Percentiles rank a stretch among this genome's conserved stretches.
phyloP scores from a whole-genome alignment of 2,329 filamentous ascomycete genomes.

The Onygena corvina region DNA sequence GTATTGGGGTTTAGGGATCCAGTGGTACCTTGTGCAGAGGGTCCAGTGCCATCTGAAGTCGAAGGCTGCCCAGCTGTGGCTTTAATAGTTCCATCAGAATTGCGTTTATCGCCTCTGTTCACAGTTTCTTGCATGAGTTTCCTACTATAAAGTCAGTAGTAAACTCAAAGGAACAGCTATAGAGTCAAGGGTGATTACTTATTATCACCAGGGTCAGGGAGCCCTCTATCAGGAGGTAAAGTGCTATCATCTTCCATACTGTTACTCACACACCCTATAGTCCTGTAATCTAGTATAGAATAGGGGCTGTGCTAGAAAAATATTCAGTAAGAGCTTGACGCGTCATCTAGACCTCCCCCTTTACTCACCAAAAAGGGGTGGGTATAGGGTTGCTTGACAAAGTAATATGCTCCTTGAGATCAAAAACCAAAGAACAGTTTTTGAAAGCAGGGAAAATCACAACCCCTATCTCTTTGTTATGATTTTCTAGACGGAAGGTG shows the following conservation, averaged over 20 bases:
- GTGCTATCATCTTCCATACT: not conserved
- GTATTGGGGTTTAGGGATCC: not conserved
- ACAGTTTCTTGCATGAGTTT: not conserved
- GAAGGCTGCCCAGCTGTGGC: not conserved
- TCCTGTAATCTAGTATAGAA: not conserved
- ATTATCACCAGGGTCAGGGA: not conserved
- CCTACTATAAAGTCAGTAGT: not conserved
- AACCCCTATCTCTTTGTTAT: no score
- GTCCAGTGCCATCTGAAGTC: not conserved
- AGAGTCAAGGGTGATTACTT: not conserved
- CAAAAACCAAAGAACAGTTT: not conserved
- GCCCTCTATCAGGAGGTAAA: not conserved
- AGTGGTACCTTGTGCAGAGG: not conserved
- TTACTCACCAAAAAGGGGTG: no score
- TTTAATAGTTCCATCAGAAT: constrained; percentile 6
- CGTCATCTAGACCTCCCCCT: no score
- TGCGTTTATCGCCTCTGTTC: constrained; percentile 1
- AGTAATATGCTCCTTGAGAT: not conserved
- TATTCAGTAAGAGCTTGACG: not conserved
- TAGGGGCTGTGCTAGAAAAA: not conserved
- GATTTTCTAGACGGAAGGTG: not conserved
- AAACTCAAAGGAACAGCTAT: not conserved
- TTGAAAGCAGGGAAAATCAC: no score
- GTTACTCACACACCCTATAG: not conserved
- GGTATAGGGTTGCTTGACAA: no score